These are phyloP conservation scores for Meripilus lineatus DNA, from an alignment of 1,284 basidiomycete species.

Conservation along the genomic window DNA sequence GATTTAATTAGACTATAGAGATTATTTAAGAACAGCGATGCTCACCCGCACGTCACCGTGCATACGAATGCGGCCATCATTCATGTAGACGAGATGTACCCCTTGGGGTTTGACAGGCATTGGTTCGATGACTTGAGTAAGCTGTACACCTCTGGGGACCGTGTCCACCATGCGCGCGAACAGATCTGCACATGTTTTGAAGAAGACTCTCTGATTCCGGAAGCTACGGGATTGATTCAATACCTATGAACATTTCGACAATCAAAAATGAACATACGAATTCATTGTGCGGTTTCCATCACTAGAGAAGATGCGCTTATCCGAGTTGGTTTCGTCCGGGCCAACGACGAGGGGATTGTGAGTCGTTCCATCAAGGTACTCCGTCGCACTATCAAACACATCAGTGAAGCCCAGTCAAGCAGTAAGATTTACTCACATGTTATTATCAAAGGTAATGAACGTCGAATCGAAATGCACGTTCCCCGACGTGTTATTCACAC, in stretches of 20 bases:
- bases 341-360: constrained; percentile 17
- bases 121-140: constrained; percentile 18
- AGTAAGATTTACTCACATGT: constrained; percentile 8
- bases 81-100: constrained; percentile 1
- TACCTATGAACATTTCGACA: no score
- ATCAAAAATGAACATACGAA: no score
- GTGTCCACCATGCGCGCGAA: constrained; percentile 24
- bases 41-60: constrained; percentile 6
- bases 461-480: constrained; percentile 14
- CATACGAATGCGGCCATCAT: constrained; percentile 4
- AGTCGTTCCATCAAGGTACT: constrained; percentile 17
- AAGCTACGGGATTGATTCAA: constrained; percentile 12
- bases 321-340: constrained; percentile 15
- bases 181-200: constrained; percentile 14
- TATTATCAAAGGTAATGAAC: constrained; percentile 14
- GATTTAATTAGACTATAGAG: not conserved
- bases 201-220: constrained; percentile 11
- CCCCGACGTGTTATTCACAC: constrained; percentile 7
- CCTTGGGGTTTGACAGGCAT: constrained; percentile 17
- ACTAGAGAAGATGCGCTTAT: constrained; percentile 18
- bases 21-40: not conserved
- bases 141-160: constrained; percentile 16
- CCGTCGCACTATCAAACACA: constrained; percentile 15
- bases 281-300: constrained; percentile 24
- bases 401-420: not conserved